Evolutionary conservation across 352 stramenopile genomes (phyloP), one percentile per base, ranked within the genome.

Genomic region (Phytophthora litchii): DNA sequence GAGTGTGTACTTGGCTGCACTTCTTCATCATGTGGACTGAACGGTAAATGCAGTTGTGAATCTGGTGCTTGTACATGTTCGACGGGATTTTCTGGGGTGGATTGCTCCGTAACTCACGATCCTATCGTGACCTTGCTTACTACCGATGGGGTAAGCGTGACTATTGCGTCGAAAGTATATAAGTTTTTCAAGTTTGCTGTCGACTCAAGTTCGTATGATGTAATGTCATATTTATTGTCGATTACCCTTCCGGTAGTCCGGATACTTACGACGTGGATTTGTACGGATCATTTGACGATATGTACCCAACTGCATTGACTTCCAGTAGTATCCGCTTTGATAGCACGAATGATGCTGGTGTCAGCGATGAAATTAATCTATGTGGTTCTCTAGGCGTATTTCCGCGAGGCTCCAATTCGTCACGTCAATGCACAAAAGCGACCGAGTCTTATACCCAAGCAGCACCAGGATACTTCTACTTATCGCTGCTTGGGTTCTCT

Each of bases 1-100:
- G 72, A 91, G 32, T 93, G 82, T 40, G 82, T 92, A 0, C 80
- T 78, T 11, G 84, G 84, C 3, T 93, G 82, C 37, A 76, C 78
- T 1, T 40, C 20, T 10, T 60, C 65, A 0, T 82, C 62, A 12
- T 89, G 82, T 43, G 62, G 66, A 12, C 34, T 13, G 9, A 48
- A 80, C 19, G 84, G 84, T 1, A 48, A 54, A 6, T 93, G 84
- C 23, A 83, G 86, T 50, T 93, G 84, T 36, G 66, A 70, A 14
- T 89, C 78, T 9, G 80, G 82, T 0, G 80, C 76, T 4, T 93
- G 84, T 21, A 67, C 76, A 0, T 93, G 82, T 17, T 25, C 37
- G 0, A 11, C 50, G 3, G 84, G 82, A 0, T 86, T 72, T 53
- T 84, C 67, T 0, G 82, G 82, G 29, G 21, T 80, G 2, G 50